A percentile compares a stretch with the other conserved stretches of the same genome.
These are phyloP conservation scores for Monilinia polystroma DNA, from an alignment of 2,329 filamentous ascomycete genomes.

Conservation along the genomic window DNA sequence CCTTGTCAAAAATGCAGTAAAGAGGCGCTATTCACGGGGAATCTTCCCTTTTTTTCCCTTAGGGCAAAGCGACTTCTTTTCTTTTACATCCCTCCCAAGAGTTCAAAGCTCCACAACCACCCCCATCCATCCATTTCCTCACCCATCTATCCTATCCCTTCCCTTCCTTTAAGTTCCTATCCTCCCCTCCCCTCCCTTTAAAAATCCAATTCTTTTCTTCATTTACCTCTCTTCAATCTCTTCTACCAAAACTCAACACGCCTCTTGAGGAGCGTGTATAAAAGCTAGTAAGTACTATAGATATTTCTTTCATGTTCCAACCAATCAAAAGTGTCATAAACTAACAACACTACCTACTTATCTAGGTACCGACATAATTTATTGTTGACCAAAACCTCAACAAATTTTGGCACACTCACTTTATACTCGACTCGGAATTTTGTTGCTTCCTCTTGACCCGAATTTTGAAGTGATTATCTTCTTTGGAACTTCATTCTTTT, in stretches of 20 bases:
- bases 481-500: conserved; percentile 5
- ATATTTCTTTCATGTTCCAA: background rate
- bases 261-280: conserved; percentile 15
- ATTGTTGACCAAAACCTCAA: conserved; percentile 21
- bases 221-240: background rate
- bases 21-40: background rate
- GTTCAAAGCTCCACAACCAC: background rate
- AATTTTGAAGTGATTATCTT: conserved; percentile 4
- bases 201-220: background rate
- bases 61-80: background rate
- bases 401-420: conserved; percentile 17
- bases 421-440: background rate
- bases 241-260: conserved; percentile 1
- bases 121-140: background rate
- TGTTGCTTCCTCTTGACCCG: background rate
- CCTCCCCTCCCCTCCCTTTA: conserved; percentile 7
- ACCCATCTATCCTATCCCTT: background rate
- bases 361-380: background rate
- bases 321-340: background rate
- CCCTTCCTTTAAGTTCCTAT: background rate
- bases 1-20: no score
- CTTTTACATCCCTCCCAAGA: background rate
- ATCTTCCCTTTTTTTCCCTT: background rate
- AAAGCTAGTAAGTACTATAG: conserved; percentile 7
- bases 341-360: background rate